Base-by-base conservation (phyloP, 164 flowering plant genomes). In the Stephania yunnanensis region DNA sequence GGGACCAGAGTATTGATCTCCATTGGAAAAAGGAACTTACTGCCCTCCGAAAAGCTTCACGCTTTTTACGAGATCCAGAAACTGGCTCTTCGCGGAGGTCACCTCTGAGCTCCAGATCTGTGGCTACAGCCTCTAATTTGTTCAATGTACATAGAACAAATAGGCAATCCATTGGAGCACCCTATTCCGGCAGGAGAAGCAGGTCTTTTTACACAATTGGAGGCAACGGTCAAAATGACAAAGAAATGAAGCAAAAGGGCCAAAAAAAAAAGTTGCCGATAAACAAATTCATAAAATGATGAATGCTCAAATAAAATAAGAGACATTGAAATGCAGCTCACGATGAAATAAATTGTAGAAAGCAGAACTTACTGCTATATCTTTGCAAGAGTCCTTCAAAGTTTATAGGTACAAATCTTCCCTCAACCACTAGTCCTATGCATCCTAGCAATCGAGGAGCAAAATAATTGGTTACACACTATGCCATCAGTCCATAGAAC, bases 391-490 rank as follows among this genome's bases (percentile, higher is more conserved):
- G 92, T 73, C 97, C 95, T 80, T 95, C 97, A 85, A 95, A 91
- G 81, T 93, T 93, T 75, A 93, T 93, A 10, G 97, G 95, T n/a
- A 97, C 97, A 85, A 95, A 95, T 81, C 97, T 86, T 44, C 97
- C 97, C 82, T 95, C 93, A 1, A 93, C 88, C 71, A 95, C 97
- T 53, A 95, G 78, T 53, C 97, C 98, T 87, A 82, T 91, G 98
- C 97, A 95, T 95, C 85, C 98, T 94, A 84, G 13, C 55, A 61
- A 70, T 25, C 52, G 5, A 15, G 15, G n/a, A 75, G 74, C 55
- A 2, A 5, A 1, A 1, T 6, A 68, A 5, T 67, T 42, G 25
- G 6, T 53, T 7, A 46, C 25, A 36, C 6, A 42, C 50, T 13
- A 36, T 11, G 20, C 11, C 10, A 36, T 13, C 7, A 67, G 15